A percentile compares a stretch with the other conserved stretches of the same genome.
phyloP scores from a whole-genome alignment of 2,329 filamentous ascomycete species.

The Gnomoniopsis sp. region DNA sequence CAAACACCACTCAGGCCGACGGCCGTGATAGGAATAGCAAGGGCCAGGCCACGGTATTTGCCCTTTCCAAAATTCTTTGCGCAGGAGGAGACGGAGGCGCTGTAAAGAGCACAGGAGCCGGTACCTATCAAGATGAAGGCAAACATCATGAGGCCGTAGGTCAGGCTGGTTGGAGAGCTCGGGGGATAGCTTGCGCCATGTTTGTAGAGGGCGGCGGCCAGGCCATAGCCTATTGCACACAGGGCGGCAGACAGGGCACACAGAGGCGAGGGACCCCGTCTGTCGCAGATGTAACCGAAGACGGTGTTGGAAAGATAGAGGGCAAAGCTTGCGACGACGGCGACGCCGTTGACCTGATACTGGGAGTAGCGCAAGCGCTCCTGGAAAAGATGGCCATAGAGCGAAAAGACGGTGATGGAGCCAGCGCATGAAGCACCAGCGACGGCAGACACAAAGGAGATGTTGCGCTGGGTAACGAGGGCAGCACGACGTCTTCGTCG shows the following conservation, averaged over 20 bases:
- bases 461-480: conserved; percentile 12
- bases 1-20: conserved; percentile 96
- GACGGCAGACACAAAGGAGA: conserved; percentile 21
- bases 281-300: conserved; percentile 89
- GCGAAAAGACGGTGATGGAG: conserved; percentile 87
- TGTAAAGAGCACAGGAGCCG: conserved; percentile 85
- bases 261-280: conserved; percentile 74
- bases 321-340: conserved; percentile 80
- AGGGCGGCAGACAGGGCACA: conserved; percentile 68
- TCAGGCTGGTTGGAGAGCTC: conserved; percentile 52
- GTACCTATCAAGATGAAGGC: conserved; percentile 81
- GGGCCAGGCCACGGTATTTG: conserved; percentile 80
- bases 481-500: conserved; percentile 7
- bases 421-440: conserved; percentile 56
- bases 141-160: conserved; percentile 78
- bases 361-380: conserved; percentile 83
- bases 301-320: conserved; percentile 91
- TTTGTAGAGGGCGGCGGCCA: conserved; percentile 77
- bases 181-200: conserved; percentile 37
- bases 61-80: conserved; percentile 97
- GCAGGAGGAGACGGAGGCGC: conserved; percentile 87
- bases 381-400: conserved; percentile 90
- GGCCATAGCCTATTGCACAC: conserved; percentile 77
- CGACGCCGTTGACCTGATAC: conserved; percentile 85
- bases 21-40: conserved; percentile 86